phyloP scores from a whole-genome alignment of 192 early-diverging fungal genomes.

The Geosiphon pyriformis region DNA sequence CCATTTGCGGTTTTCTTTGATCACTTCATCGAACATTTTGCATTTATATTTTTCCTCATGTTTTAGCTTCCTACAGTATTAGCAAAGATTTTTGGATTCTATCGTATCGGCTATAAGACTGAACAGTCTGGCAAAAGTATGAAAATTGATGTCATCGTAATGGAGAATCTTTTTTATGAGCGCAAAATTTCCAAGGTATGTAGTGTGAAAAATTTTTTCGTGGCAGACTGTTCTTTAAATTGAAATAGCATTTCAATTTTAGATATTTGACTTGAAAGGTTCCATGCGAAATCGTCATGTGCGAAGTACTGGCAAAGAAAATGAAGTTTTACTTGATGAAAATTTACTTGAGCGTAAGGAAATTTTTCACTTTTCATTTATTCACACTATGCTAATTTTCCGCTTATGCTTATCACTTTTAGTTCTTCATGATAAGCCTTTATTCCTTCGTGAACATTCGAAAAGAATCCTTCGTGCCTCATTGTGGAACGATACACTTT shows the following conservation, averaged over 20 bases:
- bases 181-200: slow-evolving; percentile 63
- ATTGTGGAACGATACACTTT: slow-evolving; percentile 90
- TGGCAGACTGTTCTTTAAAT: neutral
- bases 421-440: slow-evolving; percentile 79
- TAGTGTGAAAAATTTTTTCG: neutral
- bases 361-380: slow-evolving; percentile 8
- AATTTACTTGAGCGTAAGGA: slow-evolving; percentile 81
- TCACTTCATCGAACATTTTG: slow-evolving; percentile 1
- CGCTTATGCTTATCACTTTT: slow-evolving; percentile 13
- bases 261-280: slow-evolving; percentile 91
- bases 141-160: slow-evolving; percentile 88
- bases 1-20: slow-evolving; percentile 9
- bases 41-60: neutral
- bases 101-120: slow-evolving; percentile 84
- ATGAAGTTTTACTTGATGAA: slow-evolving; percentile 89
- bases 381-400: neutral
- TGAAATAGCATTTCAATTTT: slow-evolving; percentile 24
- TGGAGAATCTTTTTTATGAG: slow-evolving; percentile 95
- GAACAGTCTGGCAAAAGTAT: slow-evolving; percentile 72
- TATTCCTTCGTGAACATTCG: slow-evolving; percentile 88
- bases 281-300: slow-evolving; percentile 94
- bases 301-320: slow-evolving; percentile 73
- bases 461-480: slow-evolving; percentile 80
- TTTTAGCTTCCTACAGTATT: slow-evolving; percentile 72
- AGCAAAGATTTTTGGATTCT: slow-evolving; percentile 91